Percentiles rank a stretch among this genome's conserved stretches.
Conservation (phyloP, 306 rosid genomes). For the Myrica gale region DNA sequence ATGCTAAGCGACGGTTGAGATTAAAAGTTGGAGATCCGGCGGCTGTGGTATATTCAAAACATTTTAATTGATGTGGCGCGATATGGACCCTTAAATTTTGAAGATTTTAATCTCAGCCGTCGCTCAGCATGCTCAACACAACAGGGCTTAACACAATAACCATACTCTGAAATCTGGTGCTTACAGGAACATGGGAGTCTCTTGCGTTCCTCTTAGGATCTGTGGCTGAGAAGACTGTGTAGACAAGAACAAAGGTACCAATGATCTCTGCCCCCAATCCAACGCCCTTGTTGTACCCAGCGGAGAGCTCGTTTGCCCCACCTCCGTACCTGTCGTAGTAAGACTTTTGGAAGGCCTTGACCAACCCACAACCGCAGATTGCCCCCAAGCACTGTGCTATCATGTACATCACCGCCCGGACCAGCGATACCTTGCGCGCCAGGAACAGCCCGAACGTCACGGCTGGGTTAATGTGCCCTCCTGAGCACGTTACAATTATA, state of each 20-base stretch:
- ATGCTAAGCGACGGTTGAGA: too few species aligned
- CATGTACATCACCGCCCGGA: constrained; percentile 71
- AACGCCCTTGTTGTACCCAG: constrained; percentile 67
- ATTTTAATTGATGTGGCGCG: too few species aligned
- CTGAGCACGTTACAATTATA: constrained; percentile 25
- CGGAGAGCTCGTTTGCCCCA: constrained; percentile 50
- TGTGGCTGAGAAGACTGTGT: constrained; percentile 97
- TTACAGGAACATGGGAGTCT: constrained; percentile 95
- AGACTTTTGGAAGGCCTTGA: constrained; percentile 68
- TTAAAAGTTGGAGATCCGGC: too few species aligned
- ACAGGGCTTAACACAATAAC: too few species aligned
- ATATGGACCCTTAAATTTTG: too few species aligned
- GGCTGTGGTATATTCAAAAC: too few species aligned
- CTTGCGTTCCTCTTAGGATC: constrained; percentile 91
- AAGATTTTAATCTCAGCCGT: too few species aligned
- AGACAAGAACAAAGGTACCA: constrained; percentile 92
- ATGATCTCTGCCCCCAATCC: constrained; percentile 94
- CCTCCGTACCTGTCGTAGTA: constrained; percentile 50
- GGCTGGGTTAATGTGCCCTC: constrained; percentile 93
- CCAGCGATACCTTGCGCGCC: constrained; percentile 70
- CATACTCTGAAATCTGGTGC: constrained; percentile 12
- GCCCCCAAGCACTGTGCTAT: constrained; percentile 76
- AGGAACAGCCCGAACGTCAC: constrained; percentile 83
- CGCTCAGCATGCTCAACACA: too few species aligned
- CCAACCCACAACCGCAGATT: constrained; percentile 70